Evolutionary conservation across 2,329 filamentous ascomycete genomes (phyloP), one percentile per base, ranked within the genome.

Genomic region (Colletotrichum zoysiae): DNA sequence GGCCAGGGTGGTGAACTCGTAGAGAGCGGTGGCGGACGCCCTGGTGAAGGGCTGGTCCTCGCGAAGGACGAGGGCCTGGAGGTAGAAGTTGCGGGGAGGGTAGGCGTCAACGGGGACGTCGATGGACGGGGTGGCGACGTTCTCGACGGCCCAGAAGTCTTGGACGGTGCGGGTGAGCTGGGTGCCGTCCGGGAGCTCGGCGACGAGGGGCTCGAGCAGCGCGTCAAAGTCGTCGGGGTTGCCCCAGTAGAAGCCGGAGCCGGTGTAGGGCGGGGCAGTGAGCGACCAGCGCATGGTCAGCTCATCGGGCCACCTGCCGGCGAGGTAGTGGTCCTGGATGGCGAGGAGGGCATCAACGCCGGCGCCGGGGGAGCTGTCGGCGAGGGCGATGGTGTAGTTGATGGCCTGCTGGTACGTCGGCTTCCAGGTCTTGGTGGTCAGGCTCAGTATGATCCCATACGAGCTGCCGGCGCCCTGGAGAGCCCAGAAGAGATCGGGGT

Each of bases 401-500:
- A 70, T 60, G 38, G 70, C 73, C 51, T 61, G 63, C 46, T 42
- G 57, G 42, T 20, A 26, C 6, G 59, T 59, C 1, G 73, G 73
- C 70, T 66, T 67, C 59, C 64, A 67, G 9, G 73, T 74, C 59
- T 68, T 60, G 60, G 62, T 74, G 33, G 73, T 74, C 20, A 70
- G 46, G 59, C 40, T 58, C 1, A 74, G 57, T 12, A 74, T 70
- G 64, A 74, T 68, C 18, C 73, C 73, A 57, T 70, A 73, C 8
- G 70, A 73, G 18, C 65, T 59, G n/a, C 73, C 73, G 30, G 73
- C 73, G 1, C 73, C 73, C 70, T 74, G 66, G 18, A 72, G 62
- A n/a, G 73, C 73, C 73, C 73, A 74, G 60, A 74, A 72, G 26
- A 73, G 73, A 38, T 74, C 73, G 14, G 73, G 70, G 48, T 73